phyloP scores from a whole-genome alignment of 1,284 basidiomycete species.

The Tetrapyrgos nigripes region DNA sequence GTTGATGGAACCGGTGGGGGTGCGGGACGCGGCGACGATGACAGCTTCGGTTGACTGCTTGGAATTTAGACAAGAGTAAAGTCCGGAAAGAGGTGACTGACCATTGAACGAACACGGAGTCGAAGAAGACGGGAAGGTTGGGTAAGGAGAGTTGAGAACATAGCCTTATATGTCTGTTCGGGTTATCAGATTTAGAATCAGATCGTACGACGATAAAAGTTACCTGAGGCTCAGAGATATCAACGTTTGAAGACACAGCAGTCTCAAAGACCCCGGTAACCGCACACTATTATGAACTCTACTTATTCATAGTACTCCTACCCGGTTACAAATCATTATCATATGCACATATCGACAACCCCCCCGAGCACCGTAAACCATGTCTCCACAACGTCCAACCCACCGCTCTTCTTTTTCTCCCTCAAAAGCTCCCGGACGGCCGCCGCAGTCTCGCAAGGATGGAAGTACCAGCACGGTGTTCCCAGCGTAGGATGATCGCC shows the following conservation, averaged over 20 bases:
- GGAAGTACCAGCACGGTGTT: constrained; percentile 80
- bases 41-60: constrained; percentile 79
- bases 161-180: constrained; percentile 31
- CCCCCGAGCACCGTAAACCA: constrained; percentile 79
- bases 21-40: constrained; percentile 94
- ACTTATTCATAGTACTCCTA: constrained; percentile 5
- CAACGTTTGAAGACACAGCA: not conserved
- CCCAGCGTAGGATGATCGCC: constrained; percentile 82
- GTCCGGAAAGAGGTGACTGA: constrained; percentile 28
- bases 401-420: constrained; percentile 42
- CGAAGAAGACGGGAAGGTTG: constrained; percentile 40
- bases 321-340: constrained; percentile 3
- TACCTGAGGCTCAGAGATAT: constrained; percentile 5
- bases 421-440: constrained; percentile 70
- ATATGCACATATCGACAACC: constrained; percentile 55
- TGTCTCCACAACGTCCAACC: constrained; percentile 63
- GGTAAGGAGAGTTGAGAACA: constrained; percentile 46
- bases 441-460: constrained; percentile 77
- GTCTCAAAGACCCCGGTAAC: not conserved
- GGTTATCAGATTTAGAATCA: constrained; percentile 22
- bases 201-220: constrained; percentile 31
- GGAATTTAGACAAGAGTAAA: constrained; percentile 30
- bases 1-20: constrained; percentile 94
- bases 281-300: not conserved
- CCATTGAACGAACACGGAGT: constrained; percentile 48